Percentiles rank a stretch among this genome's conserved stretches.
Conservation (phyloP, 2,329 filamentous ascomycete species). For the Aspergillus versicolor region DNA sequence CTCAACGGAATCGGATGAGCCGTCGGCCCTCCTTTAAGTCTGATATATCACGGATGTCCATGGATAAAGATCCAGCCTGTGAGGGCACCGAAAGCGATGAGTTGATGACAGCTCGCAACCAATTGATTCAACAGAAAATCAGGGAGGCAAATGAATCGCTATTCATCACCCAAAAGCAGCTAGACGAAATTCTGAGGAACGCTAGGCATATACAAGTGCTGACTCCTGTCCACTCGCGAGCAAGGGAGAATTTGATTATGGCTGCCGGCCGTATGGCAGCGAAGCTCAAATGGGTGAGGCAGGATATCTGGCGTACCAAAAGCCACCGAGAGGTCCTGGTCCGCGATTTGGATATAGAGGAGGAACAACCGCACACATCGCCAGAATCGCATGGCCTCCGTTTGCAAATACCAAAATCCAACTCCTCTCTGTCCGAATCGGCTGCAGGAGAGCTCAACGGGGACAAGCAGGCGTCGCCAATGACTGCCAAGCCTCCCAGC, state of each 20-base stretch:
- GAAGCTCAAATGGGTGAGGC: conserved; percentile 88
- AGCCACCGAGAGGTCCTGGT: conserved; percentile 87
- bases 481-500: conserved; percentile 13
- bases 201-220: conserved; percentile 85
- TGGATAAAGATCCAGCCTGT: conserved; percentile 67
- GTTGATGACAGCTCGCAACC: conserved; percentile 75
- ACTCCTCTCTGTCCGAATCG: conserved; percentile 16
- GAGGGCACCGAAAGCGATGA: conserved; percentile 79
- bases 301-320: conserved; percentile 88
- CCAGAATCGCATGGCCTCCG: conserved; percentile 21
- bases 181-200: conserved; percentile 82
- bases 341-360: conserved; percentile 81
- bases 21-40: conserved; percentile 63
- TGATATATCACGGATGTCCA: conserved; percentile 64
- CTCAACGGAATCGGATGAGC: conserved; percentile 62
- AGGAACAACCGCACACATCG: conserved; percentile 27
- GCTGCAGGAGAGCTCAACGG: not conserved
- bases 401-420: conserved; percentile 18
- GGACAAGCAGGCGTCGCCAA: conserved; percentile 16
- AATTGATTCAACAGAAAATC: conserved; percentile 82
- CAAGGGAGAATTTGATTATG: conserved; percentile 79
- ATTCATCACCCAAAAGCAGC: conserved; percentile 67
- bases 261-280: conserved; percentile 82
- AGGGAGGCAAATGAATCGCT: conserved; percentile 79
- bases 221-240: conserved; percentile 87